Evolutionary conservation across 768 basidiomycete genomes (phyloP).

Genomic region (Russula ochroleuca): DNA sequence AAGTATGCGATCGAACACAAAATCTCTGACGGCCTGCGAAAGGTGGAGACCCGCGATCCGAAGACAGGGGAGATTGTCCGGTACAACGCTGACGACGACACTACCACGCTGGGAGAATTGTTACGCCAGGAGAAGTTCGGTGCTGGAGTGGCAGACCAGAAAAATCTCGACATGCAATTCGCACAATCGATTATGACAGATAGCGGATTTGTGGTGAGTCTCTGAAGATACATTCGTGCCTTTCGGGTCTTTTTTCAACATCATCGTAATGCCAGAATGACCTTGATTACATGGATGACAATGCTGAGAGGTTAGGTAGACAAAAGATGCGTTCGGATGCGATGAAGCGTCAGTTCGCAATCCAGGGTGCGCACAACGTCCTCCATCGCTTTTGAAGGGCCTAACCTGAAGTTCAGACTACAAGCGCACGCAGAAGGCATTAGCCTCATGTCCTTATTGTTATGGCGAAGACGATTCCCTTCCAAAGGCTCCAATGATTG

Average conservation of each 20-base stretch:
- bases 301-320: constrained; percentile 86
- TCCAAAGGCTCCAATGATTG: constrained; percentile 83
- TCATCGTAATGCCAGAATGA: constrained; percentile 51
- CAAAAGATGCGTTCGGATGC: constrained; percentile 96
- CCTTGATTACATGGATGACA: constrained; percentile 94
- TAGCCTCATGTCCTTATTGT: constrained; percentile 84
- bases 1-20: constrained; percentile 8
- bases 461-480: constrained; percentile 88
- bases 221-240: background rate
- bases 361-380: constrained; percentile 60
- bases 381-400: constrained; percentile 1
- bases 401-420: constrained; percentile 57
- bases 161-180: constrained; percentile 85
- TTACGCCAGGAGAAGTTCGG: constrained; percentile 89
- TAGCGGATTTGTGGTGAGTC: constrained; percentile 72
- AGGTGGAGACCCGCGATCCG: constrained; percentile 86
- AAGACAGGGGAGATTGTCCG: constrained; percentile 88
- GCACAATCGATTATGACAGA: constrained; percentile 86
- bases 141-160: constrained; percentile 86
- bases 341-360: constrained; percentile 95
- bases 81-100: constrained; percentile 88
- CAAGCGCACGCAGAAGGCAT: constrained; percentile 85
- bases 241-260: constrained; percentile 4
- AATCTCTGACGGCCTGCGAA: constrained; percentile 12
- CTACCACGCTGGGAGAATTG: constrained; percentile 81